phyloP scores from a whole-genome alignment of 805 yeast genomes.

The Starmerella stellata region DNA sequence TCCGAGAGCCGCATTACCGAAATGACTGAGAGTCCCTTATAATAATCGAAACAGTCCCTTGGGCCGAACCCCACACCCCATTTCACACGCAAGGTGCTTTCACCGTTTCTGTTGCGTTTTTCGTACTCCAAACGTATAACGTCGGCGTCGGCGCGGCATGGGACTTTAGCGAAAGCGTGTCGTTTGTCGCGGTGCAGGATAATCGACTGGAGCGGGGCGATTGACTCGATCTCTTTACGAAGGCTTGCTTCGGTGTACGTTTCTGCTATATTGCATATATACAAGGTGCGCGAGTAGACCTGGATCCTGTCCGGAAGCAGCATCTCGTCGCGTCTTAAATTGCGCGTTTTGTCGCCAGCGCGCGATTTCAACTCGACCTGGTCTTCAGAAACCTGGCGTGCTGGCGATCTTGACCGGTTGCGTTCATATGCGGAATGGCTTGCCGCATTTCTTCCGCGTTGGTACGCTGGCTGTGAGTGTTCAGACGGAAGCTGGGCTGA shows the following conservation, averaged over 20 bases:
- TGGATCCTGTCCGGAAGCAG: slow-evolving; percentile 58
- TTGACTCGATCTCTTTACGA: slow-evolving; percentile 55
- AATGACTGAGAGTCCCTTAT: slow-evolving; percentile 70
- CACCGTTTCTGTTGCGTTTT: slow-evolving; percentile 38
- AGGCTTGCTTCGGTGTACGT: slow-evolving; percentile 61
- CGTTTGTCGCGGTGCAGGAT: slow-evolving; percentile 74
- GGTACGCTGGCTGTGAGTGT: slow-evolving; percentile 1
- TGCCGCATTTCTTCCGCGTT: slow-evolving; percentile 10
- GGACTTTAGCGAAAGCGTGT: slow-evolving; percentile 91
- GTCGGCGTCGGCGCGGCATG: slow-evolving; percentile 82
- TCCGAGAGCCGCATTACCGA: slow-evolving; percentile 81
- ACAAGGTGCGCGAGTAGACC: slow-evolving; percentile 76
- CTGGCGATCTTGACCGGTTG: slow-evolving; percentile 14
- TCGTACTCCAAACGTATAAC: slow-evolving; percentile 53
- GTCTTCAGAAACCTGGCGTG: slow-evolving; percentile 8
- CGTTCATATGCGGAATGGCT: slow-evolving; percentile 8
- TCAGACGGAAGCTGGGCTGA: neutral
- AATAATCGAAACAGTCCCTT: slow-evolving; percentile 92
- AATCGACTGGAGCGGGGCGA: slow-evolving; percentile 80
- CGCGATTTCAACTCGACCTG: slow-evolving; percentile 11
- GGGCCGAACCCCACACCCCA: slow-evolving; percentile 99
- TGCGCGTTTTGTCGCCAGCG: slow-evolving; percentile 14
- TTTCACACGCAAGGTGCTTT: slow-evolving; percentile 56
- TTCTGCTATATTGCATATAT: slow-evolving; percentile 83
- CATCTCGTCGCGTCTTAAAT: slow-evolving; percentile 6